Base-by-base conservation (phyloP, 2,329 filamentous ascomycete genomes). In the Stagonosporopsis chrysanthemi region DNA sequence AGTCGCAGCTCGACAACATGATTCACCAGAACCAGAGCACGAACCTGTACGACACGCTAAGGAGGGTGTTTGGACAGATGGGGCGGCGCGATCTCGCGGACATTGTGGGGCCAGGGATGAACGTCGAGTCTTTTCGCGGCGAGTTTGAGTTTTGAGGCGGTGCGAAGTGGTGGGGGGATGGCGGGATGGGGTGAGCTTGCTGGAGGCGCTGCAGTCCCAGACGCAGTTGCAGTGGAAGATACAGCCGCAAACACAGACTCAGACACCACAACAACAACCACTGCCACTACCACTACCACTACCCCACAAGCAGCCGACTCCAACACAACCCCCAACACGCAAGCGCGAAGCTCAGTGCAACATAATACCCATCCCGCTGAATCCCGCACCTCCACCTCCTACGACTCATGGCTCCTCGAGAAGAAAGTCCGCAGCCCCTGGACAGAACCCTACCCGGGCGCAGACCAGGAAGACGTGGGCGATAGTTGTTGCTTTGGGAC, bases 31-130 rank as follows among this genome's bases (percentile, higher is more conserved):
- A 99, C 78, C 88, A 96, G 75, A 97, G 92, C 81, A 97, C 93
- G 46, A 99, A 97, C 70, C 81, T 99, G 57, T 97, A 97, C 77
- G 96, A 99, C 76, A 99, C 96, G 12, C 80, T 99, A 61, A 82
- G 94, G 61, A 83, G 96, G 58, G 95, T 98, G n/a, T 98, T 99
- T 77, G 93, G 88, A 9, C 92, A 96, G 80, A 98, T 99, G 95
- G 90, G 90, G 2, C 82, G 95, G 56, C 82, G 92, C 54, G 95
- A 99, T 78, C 75, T 99, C 72, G 90, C 90, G 3, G 93, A 98
- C 74, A 85, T 88, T 80, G 95, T 97, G 6, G 88, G 93, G 12
- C 86, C 88, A 1, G 94, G 93, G 24, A 94, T 99, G 81, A 92
- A 98, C 79, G 88, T 97, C 24, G 91, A 95, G 71, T 82, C 88